Evolutionary conservation across 192 early-diverging fungal genomes (phyloP), one percentile per base, ranked within the genome.

Genomic region (Glomus cerebriforme): DNA sequence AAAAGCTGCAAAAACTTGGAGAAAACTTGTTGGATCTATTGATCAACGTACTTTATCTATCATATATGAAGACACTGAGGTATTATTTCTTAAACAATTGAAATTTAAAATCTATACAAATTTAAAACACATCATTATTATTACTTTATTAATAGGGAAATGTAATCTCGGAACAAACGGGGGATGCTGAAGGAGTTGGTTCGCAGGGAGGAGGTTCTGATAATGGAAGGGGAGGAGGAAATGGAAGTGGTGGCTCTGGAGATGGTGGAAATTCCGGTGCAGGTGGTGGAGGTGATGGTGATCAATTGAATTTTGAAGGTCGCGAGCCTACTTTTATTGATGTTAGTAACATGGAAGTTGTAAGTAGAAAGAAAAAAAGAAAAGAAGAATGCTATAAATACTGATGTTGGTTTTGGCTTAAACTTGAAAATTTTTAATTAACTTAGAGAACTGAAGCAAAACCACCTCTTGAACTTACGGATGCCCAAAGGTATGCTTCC

Each of bases 291-390:
- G 88, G 82, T 17, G 82, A 81, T 34, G 82, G 84, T 37, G 83
- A 82, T 32, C 83, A 49, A 85, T 83, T 66, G 87, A 88, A 74
- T 59, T 74, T 59, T 2, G 29, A 59, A 19, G 83, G 83, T 47
- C 82, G 90, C 69, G 86, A 90, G 72, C 83, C 86, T 31, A 88
- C 77, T 43, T 89, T 90, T 86, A 86, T 86, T 62, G 90, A 91
- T 81, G 85, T 89, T 34, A 79, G 81, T 43, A 88, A 81, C 24
- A 67, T 91, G 19, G 83, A 85, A 63, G 69, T 89, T 68, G 89
- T 90, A 88, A 78, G 83, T 82, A 15, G 65, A n/a, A 54, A 54
- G 10, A 54, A 15, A 54, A 5, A 5, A 27, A 37, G 24, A 12
- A 22, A 27, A 12, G n/a, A 64, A 19, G 3, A 35, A 1, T 10